phyloP scores from a whole-genome alignment of 2,329 filamentous ascomycete genomes.

The Hypoxylon sp. region DNA sequence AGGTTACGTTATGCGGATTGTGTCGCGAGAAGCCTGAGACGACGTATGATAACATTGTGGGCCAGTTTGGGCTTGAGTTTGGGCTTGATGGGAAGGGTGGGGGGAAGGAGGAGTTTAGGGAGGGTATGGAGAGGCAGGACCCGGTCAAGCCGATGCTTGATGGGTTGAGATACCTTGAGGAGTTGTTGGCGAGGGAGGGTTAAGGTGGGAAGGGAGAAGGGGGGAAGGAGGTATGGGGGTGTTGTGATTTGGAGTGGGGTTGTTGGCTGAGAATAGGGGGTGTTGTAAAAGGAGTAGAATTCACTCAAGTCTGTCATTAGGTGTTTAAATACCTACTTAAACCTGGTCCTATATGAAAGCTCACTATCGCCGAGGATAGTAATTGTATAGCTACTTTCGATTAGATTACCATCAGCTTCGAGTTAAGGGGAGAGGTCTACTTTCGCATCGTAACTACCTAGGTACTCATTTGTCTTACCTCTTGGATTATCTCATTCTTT shows the following conservation, averaged over 20 bases:
- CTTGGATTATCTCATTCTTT: not conserved
- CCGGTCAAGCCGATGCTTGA: not conserved
- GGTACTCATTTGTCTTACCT: not conserved
- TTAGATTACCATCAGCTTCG: not conserved
- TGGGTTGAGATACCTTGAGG: conserved; percentile 25
- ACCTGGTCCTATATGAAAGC: not conserved
- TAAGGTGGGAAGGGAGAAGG: not conserved
- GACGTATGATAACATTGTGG: conserved; percentile 46
- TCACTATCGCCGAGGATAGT: not conserved
- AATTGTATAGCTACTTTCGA: not conserved
- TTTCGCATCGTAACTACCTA: not conserved
- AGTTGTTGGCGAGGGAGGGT: conserved; percentile 20
- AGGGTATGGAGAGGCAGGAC: conserved; percentile 10
- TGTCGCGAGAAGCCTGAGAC: conserved; percentile 44
- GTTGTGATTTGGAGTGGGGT: not conserved
- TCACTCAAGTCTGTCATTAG: not conserved
- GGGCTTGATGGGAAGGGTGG: conserved; percentile 43
- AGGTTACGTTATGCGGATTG: conserved; percentile 43
- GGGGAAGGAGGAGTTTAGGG: conserved; percentile 38
- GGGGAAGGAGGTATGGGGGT: not conserved
- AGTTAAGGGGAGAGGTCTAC: not conserved
- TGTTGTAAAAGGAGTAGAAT: too few species aligned
- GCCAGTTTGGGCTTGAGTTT: conserved; percentile 39
- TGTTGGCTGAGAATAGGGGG: not conserved
- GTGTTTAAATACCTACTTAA: not conserved